Evolutionary conservation across 495 filamentous ascomycete species (phyloP).

Genomic region (Astrothelium macrocarpum): DNA sequence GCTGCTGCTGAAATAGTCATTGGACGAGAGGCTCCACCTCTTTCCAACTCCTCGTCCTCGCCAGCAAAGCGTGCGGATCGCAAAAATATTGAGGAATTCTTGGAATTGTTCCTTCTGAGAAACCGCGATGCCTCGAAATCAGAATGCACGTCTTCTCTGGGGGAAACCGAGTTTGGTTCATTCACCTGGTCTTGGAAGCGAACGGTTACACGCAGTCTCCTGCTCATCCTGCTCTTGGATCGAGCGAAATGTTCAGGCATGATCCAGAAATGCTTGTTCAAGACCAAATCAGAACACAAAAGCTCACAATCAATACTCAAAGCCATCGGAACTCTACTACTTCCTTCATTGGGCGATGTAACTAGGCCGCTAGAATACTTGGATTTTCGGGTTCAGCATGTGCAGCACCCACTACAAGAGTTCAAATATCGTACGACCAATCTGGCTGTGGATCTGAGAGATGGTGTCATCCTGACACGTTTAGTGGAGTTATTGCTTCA

Average conservation of each 20-base stretch:
- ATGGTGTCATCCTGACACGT: constrained; percentile 51
- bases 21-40: constrained; percentile 36
- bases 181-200: constrained; percentile 43
- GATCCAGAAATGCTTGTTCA: constrained; percentile 38
- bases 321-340: constrained; percentile 41
- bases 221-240: constrained; percentile 54
- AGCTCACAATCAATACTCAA: constrained; percentile 47
- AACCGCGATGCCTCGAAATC: constrained; percentile 43
- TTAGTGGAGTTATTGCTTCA: constrained; percentile 53
- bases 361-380: constrained; percentile 45
- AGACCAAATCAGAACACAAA: constrained; percentile 43
- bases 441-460: constrained; percentile 54
- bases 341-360: constrained; percentile 54
- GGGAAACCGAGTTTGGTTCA: constrained; percentile 32
- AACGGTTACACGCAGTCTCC: constrained; percentile 49
- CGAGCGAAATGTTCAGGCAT: constrained; percentile 35
- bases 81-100: constrained; percentile 41
- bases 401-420: constrained; percentile 51
- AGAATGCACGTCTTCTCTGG: constrained; percentile 19
- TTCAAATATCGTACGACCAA: constrained; percentile 50
- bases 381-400: constrained; percentile 43
- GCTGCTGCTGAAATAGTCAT: constrained; percentile 52
- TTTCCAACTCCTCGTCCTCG: constrained; percentile 12
- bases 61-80: constrained; percentile 26
- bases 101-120: constrained; percentile 49